These are phyloP conservation scores for Avicennia marina DNA, from an alignment of 257 asterid genomes.

Conservation along the genomic window DNA sequence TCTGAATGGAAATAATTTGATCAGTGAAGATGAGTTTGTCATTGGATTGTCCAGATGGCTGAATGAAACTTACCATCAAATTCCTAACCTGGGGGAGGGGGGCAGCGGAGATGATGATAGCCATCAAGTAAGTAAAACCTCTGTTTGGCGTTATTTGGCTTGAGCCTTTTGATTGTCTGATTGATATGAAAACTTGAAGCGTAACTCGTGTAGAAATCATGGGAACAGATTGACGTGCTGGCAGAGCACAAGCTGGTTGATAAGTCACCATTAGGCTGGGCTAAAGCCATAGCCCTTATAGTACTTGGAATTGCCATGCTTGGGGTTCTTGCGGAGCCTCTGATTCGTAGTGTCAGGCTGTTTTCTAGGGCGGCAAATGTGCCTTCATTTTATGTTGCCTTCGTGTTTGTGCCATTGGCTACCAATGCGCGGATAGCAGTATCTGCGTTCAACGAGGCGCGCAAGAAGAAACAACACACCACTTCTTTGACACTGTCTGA, in stretches of 20 bases:
- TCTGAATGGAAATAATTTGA: constrained; percentile 30
- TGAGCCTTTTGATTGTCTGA: no score
- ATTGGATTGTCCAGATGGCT: constrained; percentile 41
- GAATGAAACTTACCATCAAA: constrained; percentile 10
- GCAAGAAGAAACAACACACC: constrained; percentile 26
- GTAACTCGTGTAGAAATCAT: constrained; percentile 36
- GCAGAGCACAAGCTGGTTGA: constrained; percentile 24
- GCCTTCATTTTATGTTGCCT: constrained; percentile 42
- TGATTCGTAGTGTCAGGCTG: constrained; percentile 35
- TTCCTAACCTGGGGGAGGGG: not conserved
- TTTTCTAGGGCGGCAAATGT: constrained; percentile 31
- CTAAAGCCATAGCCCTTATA: constrained; percentile 31
- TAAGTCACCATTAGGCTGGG: constrained; percentile 30
- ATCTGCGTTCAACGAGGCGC: constrained; percentile 33
- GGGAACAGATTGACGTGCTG: constrained; percentile 32
- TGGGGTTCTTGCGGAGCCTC: constrained; percentile 46
- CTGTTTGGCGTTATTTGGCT: no score
- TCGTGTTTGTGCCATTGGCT: constrained; percentile 41
- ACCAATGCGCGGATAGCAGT: constrained; percentile 42
- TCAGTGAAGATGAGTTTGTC: constrained; percentile 44
- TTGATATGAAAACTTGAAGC: no score
- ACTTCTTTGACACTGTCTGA: constrained; percentile 50
- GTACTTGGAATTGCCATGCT: constrained; percentile 36
- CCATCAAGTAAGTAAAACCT: constrained; percentile 28
- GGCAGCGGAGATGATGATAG: constrained; percentile 16